phyloP scores from a whole-genome alignment of 2,329 filamentous ascomycete species.

The Penicillium janthinellum region DNA sequence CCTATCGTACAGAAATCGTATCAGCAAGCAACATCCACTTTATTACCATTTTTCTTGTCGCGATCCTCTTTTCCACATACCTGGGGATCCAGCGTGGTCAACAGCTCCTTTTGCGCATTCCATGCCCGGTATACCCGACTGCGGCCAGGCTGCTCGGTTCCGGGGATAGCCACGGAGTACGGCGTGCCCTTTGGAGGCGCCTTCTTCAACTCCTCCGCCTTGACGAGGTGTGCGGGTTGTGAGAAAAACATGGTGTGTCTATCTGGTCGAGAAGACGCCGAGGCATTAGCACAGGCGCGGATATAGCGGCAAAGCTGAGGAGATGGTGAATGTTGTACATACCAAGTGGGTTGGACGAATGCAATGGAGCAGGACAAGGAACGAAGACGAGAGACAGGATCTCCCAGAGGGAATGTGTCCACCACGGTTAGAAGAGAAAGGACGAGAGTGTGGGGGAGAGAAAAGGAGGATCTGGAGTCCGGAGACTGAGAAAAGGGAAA shows the following conservation, averaged over 20 bases:
- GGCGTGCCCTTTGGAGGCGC: conserved; percentile 73
- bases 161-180: conserved; percentile 76
- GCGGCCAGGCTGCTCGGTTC: conserved; percentile 71
- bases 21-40: background rate
- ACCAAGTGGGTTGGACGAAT: background rate
- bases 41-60: background rate
- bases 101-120: conserved; percentile 70
- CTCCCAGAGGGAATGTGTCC: conserved; percentile 45
- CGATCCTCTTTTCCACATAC: conserved; percentile 36
- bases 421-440: conserved; percentile 8
- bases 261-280: background rate
- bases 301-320: conserved; percentile 1
- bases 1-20: conserved; percentile 25
- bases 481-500: conserved; percentile 3
- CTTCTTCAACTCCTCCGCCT: conserved; percentile 55
- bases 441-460: conserved; percentile 14
- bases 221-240: conserved; percentile 37
- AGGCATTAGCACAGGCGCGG: conserved; percentile 6
- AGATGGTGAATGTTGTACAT: background rate
- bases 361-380: background rate
- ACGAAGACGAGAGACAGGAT: background rate
- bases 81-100: conserved; percentile 71
- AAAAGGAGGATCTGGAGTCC: background rate
- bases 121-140: conserved; percentile 81
- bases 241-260: conserved; percentile 41